Evolutionary conservation across 78 protist species (phyloP), one percentile per base, ranked within the genome.

Genomic region (Guillardia theta): DNA sequence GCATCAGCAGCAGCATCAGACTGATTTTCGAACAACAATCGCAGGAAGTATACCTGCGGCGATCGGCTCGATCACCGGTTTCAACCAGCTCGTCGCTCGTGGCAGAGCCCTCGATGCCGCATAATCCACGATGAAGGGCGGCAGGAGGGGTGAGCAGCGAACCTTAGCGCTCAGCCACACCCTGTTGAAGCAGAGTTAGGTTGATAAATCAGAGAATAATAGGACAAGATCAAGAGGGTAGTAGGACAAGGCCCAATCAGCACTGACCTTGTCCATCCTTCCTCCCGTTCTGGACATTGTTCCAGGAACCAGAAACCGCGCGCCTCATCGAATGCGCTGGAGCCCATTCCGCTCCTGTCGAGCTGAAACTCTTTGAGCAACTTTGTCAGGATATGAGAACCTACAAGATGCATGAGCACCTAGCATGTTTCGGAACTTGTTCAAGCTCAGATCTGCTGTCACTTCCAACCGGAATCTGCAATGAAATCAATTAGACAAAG

Each of bases 291-390:
- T 15, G 83, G 83, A 43, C 12, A 18, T 27, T 37, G 53, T 19
- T 78, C 90, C 18, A 78, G 41, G 50, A 41, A 78, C 48, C 47
- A 78, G 83, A 43, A 78, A 6, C 90, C 90, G 41, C 90, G 90
- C 90, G 90, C 53, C 90, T 37, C 90, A 19, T 78, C 90, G 50
- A 78, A 43, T 27, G 48, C 90, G 37, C 53, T 18, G 3, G n/a
- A 2, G 33, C 18, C 15, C 44, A 37, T n/a, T n/a, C n/a, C 48
- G 50, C 18, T 10, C 24, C 30, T 18, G 9, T 78, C 90, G 43
- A 78, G 48, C 24, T 50, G 90, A 36, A 78, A 78, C 48, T 78
- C 90, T n/a, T n/a, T n/a, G n/a, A n/a, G n/a, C n/a, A n/a, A n/a
- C n/a, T n/a, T n/a, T n/a, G n/a, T n/a, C n/a, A n/a, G n/a, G n/a